Evolutionary conservation across 1,139 yeast species (phyloP).

Genomic region (Blastobotrys petasosporus): DNA sequence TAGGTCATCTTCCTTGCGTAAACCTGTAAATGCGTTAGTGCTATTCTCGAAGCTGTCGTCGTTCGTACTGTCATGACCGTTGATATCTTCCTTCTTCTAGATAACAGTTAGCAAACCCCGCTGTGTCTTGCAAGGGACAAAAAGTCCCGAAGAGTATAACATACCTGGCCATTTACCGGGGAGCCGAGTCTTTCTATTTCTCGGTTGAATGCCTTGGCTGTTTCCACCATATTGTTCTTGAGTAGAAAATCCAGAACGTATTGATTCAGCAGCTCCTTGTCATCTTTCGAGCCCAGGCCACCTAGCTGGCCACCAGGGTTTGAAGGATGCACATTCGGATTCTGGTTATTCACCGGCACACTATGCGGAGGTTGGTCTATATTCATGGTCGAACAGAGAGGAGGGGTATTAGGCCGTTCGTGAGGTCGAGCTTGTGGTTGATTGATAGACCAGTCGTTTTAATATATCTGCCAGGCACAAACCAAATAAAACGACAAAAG

Average conservation of each 20-base stretch:
- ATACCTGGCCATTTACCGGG: conserved; percentile 4
- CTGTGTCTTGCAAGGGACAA: background rate
- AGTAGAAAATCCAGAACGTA: conserved; percentile 81
- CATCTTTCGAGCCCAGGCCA: conserved; percentile 17
- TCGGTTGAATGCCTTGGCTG: conserved; percentile 65
- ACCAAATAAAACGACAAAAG: no score
- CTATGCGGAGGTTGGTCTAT: conserved; percentile 6
- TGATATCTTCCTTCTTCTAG: conserved; percentile 41
- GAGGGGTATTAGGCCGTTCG: no score
- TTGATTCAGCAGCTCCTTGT: conserved; percentile 66
- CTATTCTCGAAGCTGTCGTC: background rate
- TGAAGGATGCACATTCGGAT: background rate
- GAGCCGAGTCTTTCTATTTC: conserved; percentile 52
- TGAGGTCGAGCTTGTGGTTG: no score
- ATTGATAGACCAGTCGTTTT: no score
- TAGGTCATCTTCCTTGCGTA: conserved; percentile 17
- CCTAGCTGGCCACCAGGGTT: background rate
- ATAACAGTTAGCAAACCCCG: conserved; percentile 17
- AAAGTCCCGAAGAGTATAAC: background rate
- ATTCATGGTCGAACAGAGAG: conserved; percentile 4
- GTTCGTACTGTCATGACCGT: conserved; percentile 36
- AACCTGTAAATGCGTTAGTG: no score
- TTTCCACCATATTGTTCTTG: conserved; percentile 63
- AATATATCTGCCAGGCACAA: no score
- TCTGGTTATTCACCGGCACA: conserved; percentile 1